These are phyloP conservation scores for Mycena crocata DNA, from an alignment of 768 basidiomycete genomes.

Conservation along the genomic window DNA sequence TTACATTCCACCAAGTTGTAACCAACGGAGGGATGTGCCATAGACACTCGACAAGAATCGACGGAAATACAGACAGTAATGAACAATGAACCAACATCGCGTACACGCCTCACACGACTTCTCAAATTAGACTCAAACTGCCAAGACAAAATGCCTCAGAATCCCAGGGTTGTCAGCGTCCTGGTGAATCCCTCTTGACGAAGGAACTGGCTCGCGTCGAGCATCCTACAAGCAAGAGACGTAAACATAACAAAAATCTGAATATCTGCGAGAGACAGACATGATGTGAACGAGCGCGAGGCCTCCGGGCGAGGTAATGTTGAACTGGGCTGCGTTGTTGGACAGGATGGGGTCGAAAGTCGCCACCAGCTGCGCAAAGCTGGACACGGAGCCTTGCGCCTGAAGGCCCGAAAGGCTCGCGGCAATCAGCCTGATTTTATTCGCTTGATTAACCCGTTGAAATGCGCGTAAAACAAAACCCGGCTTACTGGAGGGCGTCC, in stretches of 20 bases:
- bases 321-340: slow-evolving; percentile 37
- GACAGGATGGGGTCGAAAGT: slow-evolving; percentile 47
- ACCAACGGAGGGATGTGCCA: no score
- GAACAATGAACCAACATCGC: not conserved
- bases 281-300: slow-evolving; percentile 44
- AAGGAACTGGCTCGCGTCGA: slow-evolving; percentile 51
- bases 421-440: slow-evolving; percentile 36
- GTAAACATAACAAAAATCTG: no score
- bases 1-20: no score
- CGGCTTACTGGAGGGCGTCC: slow-evolving; percentile 47
- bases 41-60: no score
- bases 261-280: slow-evolving; percentile 30
- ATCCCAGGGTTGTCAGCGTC: slow-evolving; percentile 47
- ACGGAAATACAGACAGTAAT: no score
- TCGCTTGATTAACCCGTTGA: not conserved
- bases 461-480: not conserved
- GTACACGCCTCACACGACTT: not conserved
- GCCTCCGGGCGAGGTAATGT: slow-evolving; percentile 43
- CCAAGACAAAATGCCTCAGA: slow-evolving; percentile 16
- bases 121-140: not conserved
- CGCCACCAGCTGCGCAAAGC: slow-evolving; percentile 39
- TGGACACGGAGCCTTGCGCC: slow-evolving; percentile 38
- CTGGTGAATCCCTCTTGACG: slow-evolving; percentile 45
- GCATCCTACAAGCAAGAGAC: slow-evolving; percentile 38
- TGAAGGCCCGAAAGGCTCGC: slow-evolving; percentile 46